Base-by-base conservation (phyloP, 2,329 filamentous ascomycete species). In the Fusarium subtropicale region DNA sequence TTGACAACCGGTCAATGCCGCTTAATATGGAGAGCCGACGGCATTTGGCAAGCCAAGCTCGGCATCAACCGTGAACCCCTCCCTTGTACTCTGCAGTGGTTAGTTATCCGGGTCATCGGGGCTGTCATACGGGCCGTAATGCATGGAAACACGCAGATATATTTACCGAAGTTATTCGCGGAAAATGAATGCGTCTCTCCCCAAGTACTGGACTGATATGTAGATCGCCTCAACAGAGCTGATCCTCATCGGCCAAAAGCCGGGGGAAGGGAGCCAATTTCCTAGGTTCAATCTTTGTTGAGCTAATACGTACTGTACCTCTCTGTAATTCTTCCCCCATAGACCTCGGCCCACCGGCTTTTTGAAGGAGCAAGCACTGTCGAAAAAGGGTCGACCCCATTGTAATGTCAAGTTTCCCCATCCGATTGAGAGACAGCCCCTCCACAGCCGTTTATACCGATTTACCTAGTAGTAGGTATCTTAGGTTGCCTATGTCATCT, bases 321-420 rank as follows among this genome's bases (percentile, higher is more conserved):
- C 36, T n/a, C 36, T 66, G 39, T 61, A 44, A 60, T 36, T 36
- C 42, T 66, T 67, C 54, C 66, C 66, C 63, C 62, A 62, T 31
- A 48, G 55, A 68, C 73, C 73, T 75, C 73, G 73, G 73, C 56
- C 70, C 68, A 74, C 64, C 73, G 73, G 73, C 70, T 48, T 54
- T 20, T 38, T 28, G 50, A 38, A 56, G 57, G 60, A 58, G 56
- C 56, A 47, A 55, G 42, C 45, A 31, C 68, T 71, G 69, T 73
- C 66, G 71, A 73, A 68, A 73, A 70, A 72, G 63, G 60, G 26
- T 54, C 59, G 47, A 63, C 56, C 58, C 66, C 66, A 61, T 68
- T 60, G 30, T 54, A 60, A 53, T 50, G 46, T 59, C 53, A 63
- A 60, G 44, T 57, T 45, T 67, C 67, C 67, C 64, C 68, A 70